Percentiles rank a stretch among this genome's conserved stretches.
These are phyloP conservation scores for Dipteronia dyeriana DNA, from an alignment of 345 rosid genomes.

Conservation along the genomic window DNA sequence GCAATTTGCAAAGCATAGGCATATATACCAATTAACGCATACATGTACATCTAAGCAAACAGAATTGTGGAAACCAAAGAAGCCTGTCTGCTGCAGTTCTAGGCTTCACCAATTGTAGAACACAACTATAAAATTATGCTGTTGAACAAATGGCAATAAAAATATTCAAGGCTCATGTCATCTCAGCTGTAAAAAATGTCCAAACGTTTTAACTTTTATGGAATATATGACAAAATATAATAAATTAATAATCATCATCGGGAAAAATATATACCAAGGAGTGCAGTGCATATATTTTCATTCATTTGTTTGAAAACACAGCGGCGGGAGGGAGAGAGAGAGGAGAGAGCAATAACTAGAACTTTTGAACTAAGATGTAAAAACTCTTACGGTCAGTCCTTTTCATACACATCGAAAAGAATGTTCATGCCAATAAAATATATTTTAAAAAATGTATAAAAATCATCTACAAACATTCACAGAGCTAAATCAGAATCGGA, in stretches of 20 bases:
- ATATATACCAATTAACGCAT: neutral
- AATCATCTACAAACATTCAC: neutral
- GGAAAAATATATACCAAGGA: neutral
- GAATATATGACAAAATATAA: neutral
- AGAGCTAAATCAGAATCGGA: constrained; percentile 5
- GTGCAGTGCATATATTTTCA: neutral
- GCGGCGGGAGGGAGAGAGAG: neutral
- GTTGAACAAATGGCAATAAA: neutral
- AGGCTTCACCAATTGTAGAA: neutral
- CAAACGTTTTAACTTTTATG: neutral
- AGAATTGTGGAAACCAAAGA: neutral
- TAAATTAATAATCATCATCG: neutral
- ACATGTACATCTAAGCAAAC: neutral
- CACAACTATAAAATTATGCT: neutral
- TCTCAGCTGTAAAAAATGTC: constrained; percentile 1
- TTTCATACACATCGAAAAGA: constrained; percentile 2
- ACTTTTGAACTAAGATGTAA: constrained; percentile 12
- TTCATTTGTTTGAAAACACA: neutral
- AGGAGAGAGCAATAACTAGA: neutral
- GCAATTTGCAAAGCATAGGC: neutral
- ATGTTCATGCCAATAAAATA: neutral
- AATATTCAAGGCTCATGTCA: neutral
- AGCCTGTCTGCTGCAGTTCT: neutral
- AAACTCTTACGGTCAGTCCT: neutral
- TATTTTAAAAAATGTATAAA: neutral